Base-by-base conservation (phyloP, 768 basidiomycete species). In the Boletus rex-veris region DNA sequence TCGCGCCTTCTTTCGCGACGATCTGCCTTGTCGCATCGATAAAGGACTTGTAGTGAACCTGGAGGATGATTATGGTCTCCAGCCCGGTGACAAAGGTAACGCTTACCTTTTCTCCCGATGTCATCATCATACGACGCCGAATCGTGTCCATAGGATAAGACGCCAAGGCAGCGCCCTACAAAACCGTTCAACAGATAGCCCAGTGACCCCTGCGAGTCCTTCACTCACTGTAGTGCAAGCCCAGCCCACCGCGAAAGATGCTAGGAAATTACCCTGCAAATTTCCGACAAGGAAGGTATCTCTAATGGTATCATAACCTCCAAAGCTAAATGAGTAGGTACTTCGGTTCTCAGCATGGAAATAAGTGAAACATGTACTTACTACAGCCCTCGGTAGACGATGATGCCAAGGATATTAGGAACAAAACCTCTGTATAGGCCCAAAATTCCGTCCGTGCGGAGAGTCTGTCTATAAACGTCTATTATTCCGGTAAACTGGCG, bases 71-170 rank as follows among this genome's bases (percentile, higher is more conserved):
- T 35, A 39, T 21, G 5, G 12, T 4, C 1, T 21, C 21, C 1
- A 26, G 10, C 11, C 46, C 11, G n/a, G 15, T 21, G 7, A 38
- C 15, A 16, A n/a, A 24, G 16, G 19, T 14, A 36, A 24, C 1
- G 43, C 58, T 18, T 45, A 50, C 72, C 50, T 65, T 67, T 54
- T 74, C 70, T 28, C 74, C 76, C 0, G 71, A 73, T 14, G 74
- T 74, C 76, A 77, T 77, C 77, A 77, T 77, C 76, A 77, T 78
- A 49, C 77, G 64, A 47, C 77, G 66, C 19, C 76, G 66, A 54
- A 77, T 74, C 3, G 77, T 77, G 50, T 77, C 77, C 52, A 77
- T 63, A 3, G 75, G 76, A 48, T 77, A 77, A n/a, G 76, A 66
- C 24, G 66, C 69, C 37, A 73, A 53, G 8, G 74, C 62, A 14